Evolutionary conservation across 768 basidiomycete genomes (phyloP).

Genomic region (Lepiota brunneoincarnata): DNA sequence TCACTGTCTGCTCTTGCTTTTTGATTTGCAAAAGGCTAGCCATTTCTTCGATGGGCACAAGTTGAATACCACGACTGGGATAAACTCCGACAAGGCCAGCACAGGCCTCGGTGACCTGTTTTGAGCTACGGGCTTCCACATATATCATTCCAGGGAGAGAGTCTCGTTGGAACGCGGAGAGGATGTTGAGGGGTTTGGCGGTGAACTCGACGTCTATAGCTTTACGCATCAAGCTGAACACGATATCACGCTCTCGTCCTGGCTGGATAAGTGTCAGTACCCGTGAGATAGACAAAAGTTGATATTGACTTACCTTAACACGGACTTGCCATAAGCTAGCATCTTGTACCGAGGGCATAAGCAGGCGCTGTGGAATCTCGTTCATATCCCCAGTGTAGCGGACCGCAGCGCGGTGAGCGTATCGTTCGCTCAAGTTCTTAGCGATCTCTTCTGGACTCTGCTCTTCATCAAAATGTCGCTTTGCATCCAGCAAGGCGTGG

Average conservation of each 20-base stretch:
- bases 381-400: conserved; percentile 92
- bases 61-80: conserved; percentile 70
- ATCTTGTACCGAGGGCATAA: conserved; percentile 97
- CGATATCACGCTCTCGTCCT: conserved; percentile 89
- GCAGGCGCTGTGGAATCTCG: conserved; percentile 84
- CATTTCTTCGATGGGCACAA: conserved; percentile 98
- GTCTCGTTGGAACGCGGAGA: conserved; percentile 94
- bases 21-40: conserved; percentile 93
- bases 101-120: conserved; percentile 82
- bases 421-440: conserved; percentile 74
- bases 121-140: conserved; percentile 87
- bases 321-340: conserved; percentile 94
- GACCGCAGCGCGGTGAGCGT: conserved; percentile 60
- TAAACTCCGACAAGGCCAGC: conserved; percentile 93
- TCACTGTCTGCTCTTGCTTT: conserved; percentile 85
- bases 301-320: conserved; percentile 65
- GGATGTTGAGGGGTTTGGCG: conserved; percentile 76
- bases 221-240: conserved; percentile 94
- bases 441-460: conserved; percentile 87
- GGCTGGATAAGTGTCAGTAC: conserved; percentile 42
- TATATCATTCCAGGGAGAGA: conserved; percentile 96
- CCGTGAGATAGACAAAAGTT: neutral
- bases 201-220: conserved; percentile 81
- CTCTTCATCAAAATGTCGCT: conserved; percentile 62
- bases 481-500: conserved; percentile 65